Evolutionary conservation across 768 basidiomycete species (phyloP), one percentile per base, ranked within the genome.

Genomic region (Tulasnella calospora): DNA sequence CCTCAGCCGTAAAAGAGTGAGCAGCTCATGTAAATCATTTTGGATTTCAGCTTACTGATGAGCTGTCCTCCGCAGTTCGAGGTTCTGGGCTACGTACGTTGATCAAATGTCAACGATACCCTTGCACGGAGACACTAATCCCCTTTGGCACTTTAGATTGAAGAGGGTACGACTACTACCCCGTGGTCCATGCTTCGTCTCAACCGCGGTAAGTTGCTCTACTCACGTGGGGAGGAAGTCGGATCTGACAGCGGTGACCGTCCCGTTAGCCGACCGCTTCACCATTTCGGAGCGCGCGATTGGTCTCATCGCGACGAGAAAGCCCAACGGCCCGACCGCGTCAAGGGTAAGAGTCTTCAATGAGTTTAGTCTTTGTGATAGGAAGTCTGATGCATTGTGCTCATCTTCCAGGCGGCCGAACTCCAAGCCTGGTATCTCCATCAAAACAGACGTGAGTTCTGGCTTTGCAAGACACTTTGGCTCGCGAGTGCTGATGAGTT

Each of bases 151-250:
- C 41, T 38, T 70, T 81, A 82, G 80, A 76, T 78, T 47, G 83
- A 83, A 75, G 57, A 81, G 46, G 84, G 92, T 19, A 92, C 92
- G 0, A 94, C 93, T 23, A 94, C 93, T 33, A 91, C 92, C 13
- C 92, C 92, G n/a, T 93, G 84, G 83, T 84, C 83, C 12, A 84
- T 83, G 84, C 81, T 84, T 21, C 82, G 84, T 33, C 23, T 82
- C 47, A 80, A 82, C 75, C 51, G 79, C 21, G 81, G 79, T 79
- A 36, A n/a, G 73, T 74, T 13, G 15, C 15, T 8, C 46, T 15
- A 23, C 13, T 72, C 23, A 17, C 30, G 27, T 80, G 12, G 1
- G 71, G 5, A 38, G 17, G 17, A 27, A 23, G 40, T 19, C 19
- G 46, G 46, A 33, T 21, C 80, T 84, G 57, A 84, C 83, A 81